Evolutionary conservation across 371 early-diverging fungal genomes (phyloP), one percentile per base, ranked within the genome.

Genomic region (Rhizopus stolonifer): DNA sequence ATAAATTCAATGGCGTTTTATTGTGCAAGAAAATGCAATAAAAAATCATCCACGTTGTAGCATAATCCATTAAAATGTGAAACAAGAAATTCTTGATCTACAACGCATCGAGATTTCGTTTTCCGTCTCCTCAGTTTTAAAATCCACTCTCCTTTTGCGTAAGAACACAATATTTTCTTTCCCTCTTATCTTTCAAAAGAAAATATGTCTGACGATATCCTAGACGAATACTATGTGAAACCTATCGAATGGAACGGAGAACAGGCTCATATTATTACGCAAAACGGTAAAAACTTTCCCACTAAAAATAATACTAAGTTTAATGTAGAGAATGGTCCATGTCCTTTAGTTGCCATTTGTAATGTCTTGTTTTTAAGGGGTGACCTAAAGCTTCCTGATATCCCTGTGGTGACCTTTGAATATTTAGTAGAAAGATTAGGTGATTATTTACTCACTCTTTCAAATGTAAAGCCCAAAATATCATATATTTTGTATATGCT

Each of bases 261-360:
- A 29, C 59, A 66, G 1, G 75, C 84, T 26, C 75, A 76, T 48
- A 88, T 91, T 46, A 85, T 90, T 39, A 92, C 91, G 14, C 93
- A 92, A 72, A 91, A 91, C 71, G 84, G 85, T 83, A 82, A 45
- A 33, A 25, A 14, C 3, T 17, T 11, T 14, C 11, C 11, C n/a
- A 15, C 2, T 7, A 39, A 32, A 23, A 19, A 38, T 47, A 31
- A 14, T 21, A 22, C 46, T 24, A 19, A 17, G 23, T 9, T 15
- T 4, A 14, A 5, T 11, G 15, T 64, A 82, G 83, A 85, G 52
- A 94, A 95, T 67, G 94, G 96, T 0, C 96, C 96, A 0, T 95
- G 96, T 64, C 96, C 96, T 15, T 61, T 95, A 43, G 77, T 94
- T 0, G 91, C 94, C 6, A 79, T 95, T 10, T 82, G 87, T 66